Conservation (phyloP, 306 rosid genomes). For the Betula pendula region DNA sequence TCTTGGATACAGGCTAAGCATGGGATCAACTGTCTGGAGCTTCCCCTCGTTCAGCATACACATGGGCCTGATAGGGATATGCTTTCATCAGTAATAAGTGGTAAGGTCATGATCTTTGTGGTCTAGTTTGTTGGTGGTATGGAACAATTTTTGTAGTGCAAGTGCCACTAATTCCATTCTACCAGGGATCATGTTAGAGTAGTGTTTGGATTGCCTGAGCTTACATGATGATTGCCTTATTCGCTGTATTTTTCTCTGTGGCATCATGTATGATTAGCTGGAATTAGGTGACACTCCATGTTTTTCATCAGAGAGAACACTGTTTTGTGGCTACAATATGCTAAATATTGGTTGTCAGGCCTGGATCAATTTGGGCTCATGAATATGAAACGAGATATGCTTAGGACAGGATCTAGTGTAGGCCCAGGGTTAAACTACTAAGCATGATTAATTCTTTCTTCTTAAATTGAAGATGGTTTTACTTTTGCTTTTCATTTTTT, state of each 20-base stretch:
- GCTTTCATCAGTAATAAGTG: slow-evolving; percentile 64
- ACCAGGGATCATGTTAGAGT: background rate
- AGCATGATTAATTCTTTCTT: background rate
- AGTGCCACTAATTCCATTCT: background rate
- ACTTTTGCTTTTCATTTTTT: background rate
- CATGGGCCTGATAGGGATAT: slow-evolving; percentile 76
- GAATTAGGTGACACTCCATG: background rate
- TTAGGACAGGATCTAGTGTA: background rate
- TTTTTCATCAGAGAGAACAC: background rate
- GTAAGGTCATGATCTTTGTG: slow-evolving; percentile 36
- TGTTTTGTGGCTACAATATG: background rate
- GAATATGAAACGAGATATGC: background rate
- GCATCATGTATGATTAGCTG: background rate
- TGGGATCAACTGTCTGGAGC: slow-evolving; percentile 89
- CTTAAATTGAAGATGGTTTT: background rate
- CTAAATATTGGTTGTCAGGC: slow-evolving; percentile 2
- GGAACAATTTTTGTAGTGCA: background rate
- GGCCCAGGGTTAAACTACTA: too few relatives aligned
- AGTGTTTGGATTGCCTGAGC: background rate
- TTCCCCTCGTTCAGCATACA: slow-evolving; percentile 89
- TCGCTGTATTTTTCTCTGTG: background rate
- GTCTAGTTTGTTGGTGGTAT: background rate
- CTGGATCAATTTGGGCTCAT: background rate
- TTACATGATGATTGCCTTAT: background rate
- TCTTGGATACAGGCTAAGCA: slow-evolving; percentile 66